Base-by-base conservation (phyloP, 495 filamentous ascomycete species). In the Hypoxylon trugodes region DNA sequence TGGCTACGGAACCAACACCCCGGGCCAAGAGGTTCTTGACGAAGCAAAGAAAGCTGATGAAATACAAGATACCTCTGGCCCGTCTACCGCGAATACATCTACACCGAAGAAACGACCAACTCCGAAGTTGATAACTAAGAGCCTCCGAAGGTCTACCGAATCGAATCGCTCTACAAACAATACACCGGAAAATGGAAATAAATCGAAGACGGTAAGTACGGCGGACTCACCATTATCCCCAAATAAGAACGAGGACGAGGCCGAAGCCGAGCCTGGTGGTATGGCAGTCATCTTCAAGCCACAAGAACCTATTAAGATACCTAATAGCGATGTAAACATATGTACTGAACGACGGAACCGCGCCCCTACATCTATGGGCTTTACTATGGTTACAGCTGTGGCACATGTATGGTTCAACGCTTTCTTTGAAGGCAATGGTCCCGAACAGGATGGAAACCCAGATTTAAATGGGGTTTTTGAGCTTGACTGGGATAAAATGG, bases 391-490 rank as follows among this genome's bases (percentile, higher is more conserved):
- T 6, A 97, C 93, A 3, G 87, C 92, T 0, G 88, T 97, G 30
- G 92, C 93, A 1, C 93, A 97, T 57, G 90, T 97, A 25, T 98
- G 95, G 95, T 96, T 96, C 77, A 98, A 98, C 68, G 77, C 88
- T 2, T 97, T 87, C 76, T 97, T 97, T 61, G 95, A 98, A 76
- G 93, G 92, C 9, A 83, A 87, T 59, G 86, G 86, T 0, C 81
- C 90, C 12, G 85, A 92, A 63, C 76, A 83, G 13, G 73, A 71
- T 32, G 79, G 80, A 16, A 68, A 61, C n/a, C 71, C 81, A 0
- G 78, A 83, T 49, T 71, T 78, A 4, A 80, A 71, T 43, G 84
- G 84, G 4, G 79, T 84, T 7, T 86, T 86, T 41, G 79, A 83
- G 38, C 85, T 85, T 40, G 81, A 86, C 0, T 86, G 84, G 84